These are phyloP conservation scores for Aegilops tauschii DNA, from an alignment of 176 grass and related monocot genomes.

Conservation along the genomic window DNA sequence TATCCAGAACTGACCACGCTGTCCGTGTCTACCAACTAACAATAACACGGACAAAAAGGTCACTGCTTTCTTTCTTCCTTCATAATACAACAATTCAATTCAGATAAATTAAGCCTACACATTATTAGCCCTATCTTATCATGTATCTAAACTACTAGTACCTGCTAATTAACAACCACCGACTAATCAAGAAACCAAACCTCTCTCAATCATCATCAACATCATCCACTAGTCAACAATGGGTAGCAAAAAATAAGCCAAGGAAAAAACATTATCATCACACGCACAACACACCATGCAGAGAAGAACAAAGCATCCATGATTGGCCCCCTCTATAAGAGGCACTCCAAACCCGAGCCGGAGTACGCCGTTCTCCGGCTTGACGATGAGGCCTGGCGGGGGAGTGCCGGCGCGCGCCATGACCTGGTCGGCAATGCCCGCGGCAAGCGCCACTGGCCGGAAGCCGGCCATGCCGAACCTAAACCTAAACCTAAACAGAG, in stretches of 20 bases:
- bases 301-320: background rate
- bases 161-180: background rate
- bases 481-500: no score
- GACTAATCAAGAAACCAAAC: slow-evolving; percentile 20
- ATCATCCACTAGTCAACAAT: slow-evolving; percentile 23
- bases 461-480: slow-evolving; percentile 26
- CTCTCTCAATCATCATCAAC: background rate
- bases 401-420: slow-evolving; percentile 8
- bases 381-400: slow-evolving; percentile 36
- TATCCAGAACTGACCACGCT: background rate
- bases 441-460: slow-evolving; percentile 29
- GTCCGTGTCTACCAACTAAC: slow-evolving; percentile 14
- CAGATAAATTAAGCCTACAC: no score
- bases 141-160: background rate
- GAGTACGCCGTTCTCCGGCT: slow-evolving; percentile 45
- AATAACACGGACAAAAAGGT: background rate
- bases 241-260: background rate
- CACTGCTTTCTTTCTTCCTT: background rate
- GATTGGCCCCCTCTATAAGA: slow-evolving; percentile 26
- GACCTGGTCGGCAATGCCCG: slow-evolving; percentile 50
- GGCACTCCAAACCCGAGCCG: background rate
- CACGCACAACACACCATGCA: background rate
- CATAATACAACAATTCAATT: background rate
- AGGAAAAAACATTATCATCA: background rate
- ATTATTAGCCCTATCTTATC: background rate